These are phyloP conservation scores for Endothia cerciana DNA, from an alignment of 2,329 filamentous ascomycete genomes.

Conservation along the genomic window DNA sequence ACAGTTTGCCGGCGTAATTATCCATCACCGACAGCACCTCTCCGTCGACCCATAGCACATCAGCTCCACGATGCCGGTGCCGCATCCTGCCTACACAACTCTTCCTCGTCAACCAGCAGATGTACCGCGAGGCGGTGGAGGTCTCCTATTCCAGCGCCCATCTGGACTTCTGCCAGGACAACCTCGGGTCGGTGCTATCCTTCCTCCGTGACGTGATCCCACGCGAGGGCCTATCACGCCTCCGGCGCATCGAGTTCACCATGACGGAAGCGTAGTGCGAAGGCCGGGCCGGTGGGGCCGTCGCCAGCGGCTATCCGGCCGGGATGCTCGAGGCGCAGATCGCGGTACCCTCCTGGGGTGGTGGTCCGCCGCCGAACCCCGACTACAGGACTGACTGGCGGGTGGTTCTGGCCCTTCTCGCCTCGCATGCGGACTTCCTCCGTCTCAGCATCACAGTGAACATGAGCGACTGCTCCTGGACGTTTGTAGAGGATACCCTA, in stretches of 20 bases:
- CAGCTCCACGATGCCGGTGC: slow-evolving; percentile 11
- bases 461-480: neutral
- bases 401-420: neutral
- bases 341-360: neutral
- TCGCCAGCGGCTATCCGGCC: neutral
- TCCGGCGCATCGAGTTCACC: slow-evolving; percentile 13
- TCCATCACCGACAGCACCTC: neutral
- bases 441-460: neutral
- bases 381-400: neutral
- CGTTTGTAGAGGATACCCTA: neutral
- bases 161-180: slow-evolving; percentile 10
- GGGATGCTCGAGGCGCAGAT: neutral
- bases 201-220: slow-evolving; percentile 12
- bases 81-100: slow-evolving; percentile 13
- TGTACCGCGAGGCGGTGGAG: slow-evolving; percentile 3
- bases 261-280: slow-evolving; percentile 10
- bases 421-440: neutral
- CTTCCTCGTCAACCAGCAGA: slow-evolving; percentile 5
- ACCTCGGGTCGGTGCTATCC: neutral
- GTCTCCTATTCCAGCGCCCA: slow-evolving; percentile 16
- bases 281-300: slow-evolving; percentile 1
- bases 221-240: neutral
- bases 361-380: neutral
- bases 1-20: too few species aligned
- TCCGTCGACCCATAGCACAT: neutral